Base-by-base conservation (phyloP, 139 green algal genomes). In the Chlamydomonas eustigma region DNA sequence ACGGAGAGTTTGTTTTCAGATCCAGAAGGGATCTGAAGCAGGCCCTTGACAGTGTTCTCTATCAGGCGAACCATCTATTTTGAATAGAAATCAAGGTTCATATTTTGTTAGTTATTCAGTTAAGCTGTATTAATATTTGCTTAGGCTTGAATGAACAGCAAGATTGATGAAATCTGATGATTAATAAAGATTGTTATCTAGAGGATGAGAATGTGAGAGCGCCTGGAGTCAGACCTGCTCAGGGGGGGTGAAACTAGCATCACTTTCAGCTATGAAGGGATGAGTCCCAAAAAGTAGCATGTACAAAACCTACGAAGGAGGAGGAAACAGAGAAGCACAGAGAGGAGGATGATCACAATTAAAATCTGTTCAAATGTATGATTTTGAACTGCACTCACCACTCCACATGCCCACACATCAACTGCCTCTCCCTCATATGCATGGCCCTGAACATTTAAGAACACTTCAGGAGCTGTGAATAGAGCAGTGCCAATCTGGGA, bases 391-490 rank as follows among this genome's bases (percentile, higher is more conserved):
- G 44, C 84, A 89, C 73, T 65, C 37, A 75, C 68, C 37, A 75
- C 68, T 32, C 68, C 68, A 33, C 68, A 75, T 5, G 68, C 38
- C 86, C 86, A 91, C 12, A 87, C 65, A 76, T 91, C 86, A 0
- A 80, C 82, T 0, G 75, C 64, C 77, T 88, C 82, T 8, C 76
- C 79, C 31, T 85, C 81, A 37, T 84, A 79, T 28, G 67, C 58
- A 51, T 86, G 73, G 51, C 50, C 50, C 2, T 37, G 38, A 31
- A 34, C 64, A 63, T 37, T 75, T 67, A 65, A 50, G 25, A 88
- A 69, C 5, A 87, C 78, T 70, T 90, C 85, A 12, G 85, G 85
- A 4, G 85, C 85, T 32, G 87, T 85, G 78, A 85, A 87, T 22
- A 81, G 25, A 18, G 79, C 77, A 0, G 82, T 82, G 37, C 82